phyloP scores from a whole-genome alignment of 306 rosid genomes.

The Hippophae rhamnoides region DNA sequence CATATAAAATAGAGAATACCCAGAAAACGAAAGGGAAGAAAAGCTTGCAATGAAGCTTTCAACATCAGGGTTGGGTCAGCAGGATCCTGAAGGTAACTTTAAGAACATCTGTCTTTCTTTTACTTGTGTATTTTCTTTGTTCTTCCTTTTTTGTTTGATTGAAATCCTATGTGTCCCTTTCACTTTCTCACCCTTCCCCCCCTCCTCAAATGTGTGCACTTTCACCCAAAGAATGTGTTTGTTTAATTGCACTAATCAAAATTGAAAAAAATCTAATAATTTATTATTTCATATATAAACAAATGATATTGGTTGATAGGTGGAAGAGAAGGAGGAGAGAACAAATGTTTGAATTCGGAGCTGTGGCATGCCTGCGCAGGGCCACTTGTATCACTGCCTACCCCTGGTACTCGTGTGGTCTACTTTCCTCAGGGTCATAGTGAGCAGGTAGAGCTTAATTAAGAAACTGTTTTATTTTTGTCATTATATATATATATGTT shows the following conservation, averaged over 20 bases:
- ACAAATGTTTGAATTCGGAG: slow-evolving; percentile 86
- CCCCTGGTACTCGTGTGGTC: slow-evolving; percentile 63
- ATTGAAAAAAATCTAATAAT: background rate
- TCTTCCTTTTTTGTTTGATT: slow-evolving; percentile 4
- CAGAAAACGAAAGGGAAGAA: background rate
- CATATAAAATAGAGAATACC: background rate
- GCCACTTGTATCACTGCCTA: slow-evolving; percentile 73
- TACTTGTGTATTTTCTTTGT: background rate
- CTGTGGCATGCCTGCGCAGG: slow-evolving; percentile 98
- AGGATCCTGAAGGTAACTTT: slow-evolving; percentile 65
- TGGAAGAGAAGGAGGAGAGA: slow-evolving; percentile 41
- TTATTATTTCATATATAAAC: background rate
- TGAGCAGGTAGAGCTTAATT: slow-evolving; percentile 43
- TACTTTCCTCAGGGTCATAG: slow-evolving; percentile 97
- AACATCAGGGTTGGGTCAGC: slow-evolving; percentile 77
- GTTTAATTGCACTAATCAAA: background rate
- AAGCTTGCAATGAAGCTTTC: slow-evolving; percentile 77
- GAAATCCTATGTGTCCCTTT: background rate
- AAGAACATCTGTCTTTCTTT: slow-evolving; percentile 21
- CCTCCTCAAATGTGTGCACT: background rate
- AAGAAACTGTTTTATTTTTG: background rate
- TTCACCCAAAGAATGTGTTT: background rate
- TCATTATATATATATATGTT: background rate
- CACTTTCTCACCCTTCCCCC: background rate
- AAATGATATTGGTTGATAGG: background rate